Conservation (phyloP, 2,329 filamentous ascomycete genomes). For the Xylariaceae sp. region DNA sequence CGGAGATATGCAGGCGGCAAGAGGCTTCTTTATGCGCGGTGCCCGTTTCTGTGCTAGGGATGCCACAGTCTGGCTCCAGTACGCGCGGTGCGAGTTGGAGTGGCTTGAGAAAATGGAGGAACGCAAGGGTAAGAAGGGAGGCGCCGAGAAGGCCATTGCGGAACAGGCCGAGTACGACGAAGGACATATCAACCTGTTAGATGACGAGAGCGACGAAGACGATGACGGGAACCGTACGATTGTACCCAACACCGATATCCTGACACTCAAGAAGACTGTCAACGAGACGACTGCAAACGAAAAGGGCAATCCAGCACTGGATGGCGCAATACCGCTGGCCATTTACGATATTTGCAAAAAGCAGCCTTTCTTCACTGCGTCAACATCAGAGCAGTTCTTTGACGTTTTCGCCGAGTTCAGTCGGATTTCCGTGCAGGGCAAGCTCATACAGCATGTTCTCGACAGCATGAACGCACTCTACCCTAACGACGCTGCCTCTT, state of each 20-base stretch:
- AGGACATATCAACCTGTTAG: constrained; percentile 43
- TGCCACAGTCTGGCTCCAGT: constrained; percentile 79
- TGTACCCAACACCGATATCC: constrained; percentile 44
- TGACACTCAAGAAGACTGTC: constrained; percentile 43
- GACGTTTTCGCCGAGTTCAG: constrained; percentile 71
- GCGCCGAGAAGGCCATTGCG: constrained; percentile 48
- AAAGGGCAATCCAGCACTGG: constrained; percentile 75
- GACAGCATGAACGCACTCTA: constrained; percentile 58
- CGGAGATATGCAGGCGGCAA: constrained; percentile 82
- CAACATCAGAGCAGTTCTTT: constrained; percentile 75
- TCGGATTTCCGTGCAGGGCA: constrained; percentile 60
- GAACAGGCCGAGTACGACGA: constrained; percentile 52
- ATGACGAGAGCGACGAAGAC: constrained; percentile 45
- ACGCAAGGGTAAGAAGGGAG: constrained; percentile 53
- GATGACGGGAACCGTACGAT: constrained; percentile 39
- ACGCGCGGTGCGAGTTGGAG: constrained; percentile 86
- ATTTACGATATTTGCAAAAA: constrained; percentile 86
- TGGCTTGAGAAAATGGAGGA: constrained; percentile 81
- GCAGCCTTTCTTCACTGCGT: constrained; percentile 66
- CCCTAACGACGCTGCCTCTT: constrained; percentile 60
- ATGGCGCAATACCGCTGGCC: constrained; percentile 88
- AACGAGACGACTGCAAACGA: constrained; percentile 50
- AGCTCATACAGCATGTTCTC: constrained; percentile 72
- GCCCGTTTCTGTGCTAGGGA: constrained; percentile 82
- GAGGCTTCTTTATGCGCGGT: constrained; percentile 83